Evolutionary conservation across 2,329 filamentous ascomycete genomes (phyloP), one percentile per base, ranked within the genome.

Genomic region (Rhexocercosporidium sp.): DNA sequence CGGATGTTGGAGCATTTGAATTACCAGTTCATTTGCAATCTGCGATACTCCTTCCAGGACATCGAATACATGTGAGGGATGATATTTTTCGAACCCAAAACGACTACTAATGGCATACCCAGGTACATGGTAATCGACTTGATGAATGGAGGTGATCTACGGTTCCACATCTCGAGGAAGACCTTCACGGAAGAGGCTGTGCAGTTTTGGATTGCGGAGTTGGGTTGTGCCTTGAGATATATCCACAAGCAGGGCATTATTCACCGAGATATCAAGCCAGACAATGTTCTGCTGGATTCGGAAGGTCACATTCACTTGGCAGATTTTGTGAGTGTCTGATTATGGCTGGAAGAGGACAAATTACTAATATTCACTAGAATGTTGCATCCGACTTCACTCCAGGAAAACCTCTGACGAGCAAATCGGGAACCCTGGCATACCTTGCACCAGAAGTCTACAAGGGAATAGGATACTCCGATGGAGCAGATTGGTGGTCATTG

Each of bases 31-130:
- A 92, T 99, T 74, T 98, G 95, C 84, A 99, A 99, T 80, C 83
- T 99, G 84, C 92, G 96, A 76, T 99, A 98, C 82, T 97, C 94
- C 81, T 99, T 99, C 78, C 96, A 99, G 81, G 96, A 99, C 80
- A 94, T 98, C 75, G 96, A 99, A 80, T 99, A 99, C 81, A 91
- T 99, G 93, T 97, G 85, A 77, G 92, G 80, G 67, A 46, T 9
- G 20, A 34, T 49, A 57, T 18, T 18, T 20, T 34, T 16, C 39
- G 20, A 16, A 59, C 37, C 14, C 31, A 2, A 29, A 14, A 12
- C 16, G 9, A 46, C 25, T 46, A 59, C 69, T 71, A 54, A 70
- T 41, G 1, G 39, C 25, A 22, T n/a, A 22, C 4, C 4, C 59
- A 91, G 89, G 77, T 92, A 99, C 79, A 89, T 99, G 64, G 95